Percentiles rank a stretch among this genome's conserved stretches.
Evolutionary conservation across 1,139 yeast genomes (phyloP).

Genomic region (Pneumocystis carinii): DNA sequence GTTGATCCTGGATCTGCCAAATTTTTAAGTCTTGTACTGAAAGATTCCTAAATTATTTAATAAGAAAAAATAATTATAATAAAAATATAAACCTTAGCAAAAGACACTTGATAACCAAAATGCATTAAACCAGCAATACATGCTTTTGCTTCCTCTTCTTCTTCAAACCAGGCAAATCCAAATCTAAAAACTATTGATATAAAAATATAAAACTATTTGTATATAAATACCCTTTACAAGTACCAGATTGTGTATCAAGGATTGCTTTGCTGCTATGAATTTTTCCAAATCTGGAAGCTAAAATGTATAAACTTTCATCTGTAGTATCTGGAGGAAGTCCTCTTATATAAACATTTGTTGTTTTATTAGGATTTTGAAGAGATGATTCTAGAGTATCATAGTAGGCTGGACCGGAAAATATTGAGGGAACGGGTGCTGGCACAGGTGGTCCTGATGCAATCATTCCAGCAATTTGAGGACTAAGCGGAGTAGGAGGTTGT

Average conservation of each 20-base stretch:
- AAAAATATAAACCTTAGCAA: conserved; percentile 14
- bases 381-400: conserved; percentile 14
- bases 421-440: conserved; percentile 10
- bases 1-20: conserved; percentile 17
- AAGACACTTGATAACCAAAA: conserved; percentile 18
- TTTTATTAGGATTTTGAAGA: conserved; percentile 16
- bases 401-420: conserved; percentile 7
- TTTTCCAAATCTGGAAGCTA: conserved; percentile 16
- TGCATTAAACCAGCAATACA: conserved; percentile 17
- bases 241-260: conserved; percentile 15
- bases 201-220: neutral
- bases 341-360: conserved; percentile 21
- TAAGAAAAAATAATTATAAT: neutral
- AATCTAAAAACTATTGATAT: conserved; percentile 3
- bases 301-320: conserved; percentile 15
- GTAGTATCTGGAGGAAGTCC: conserved; percentile 19
- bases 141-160: conserved; percentile 15
- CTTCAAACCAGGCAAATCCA: conserved; percentile 17
- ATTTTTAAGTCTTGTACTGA: conserved; percentile 17
- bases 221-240: conserved; percentile 15
- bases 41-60: conserved; percentile 13
- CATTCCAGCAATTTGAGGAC: conserved; percentile 1
- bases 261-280: conserved; percentile 18
- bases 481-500: neutral
- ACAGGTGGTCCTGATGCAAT: conserved; percentile 1